Percentiles rank a stretch among this genome's conserved stretches.
Conservation (phyloP, 208 protist species). For the Crithidia mellificae region DNA sequence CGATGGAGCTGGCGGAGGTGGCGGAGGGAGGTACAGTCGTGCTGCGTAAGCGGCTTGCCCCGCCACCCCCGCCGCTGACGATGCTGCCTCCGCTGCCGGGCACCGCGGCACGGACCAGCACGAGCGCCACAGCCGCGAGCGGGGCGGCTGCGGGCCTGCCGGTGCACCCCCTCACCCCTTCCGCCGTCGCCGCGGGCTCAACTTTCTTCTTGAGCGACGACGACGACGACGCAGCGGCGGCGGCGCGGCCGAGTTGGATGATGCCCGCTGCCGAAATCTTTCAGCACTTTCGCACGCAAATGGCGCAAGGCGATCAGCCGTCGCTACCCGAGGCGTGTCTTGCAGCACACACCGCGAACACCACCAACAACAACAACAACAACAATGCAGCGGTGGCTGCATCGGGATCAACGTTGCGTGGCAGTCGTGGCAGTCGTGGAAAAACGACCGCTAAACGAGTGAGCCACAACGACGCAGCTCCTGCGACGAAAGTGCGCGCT, state of each 20-base stretch:
- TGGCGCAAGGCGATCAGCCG: slow-evolving; percentile 22
- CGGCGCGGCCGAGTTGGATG: slow-evolving; percentile 9
- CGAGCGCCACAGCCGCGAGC: not conserved
- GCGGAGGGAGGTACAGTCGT: slow-evolving; percentile 23
- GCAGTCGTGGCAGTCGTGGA: not conserved
- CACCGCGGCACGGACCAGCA: too few species aligned
- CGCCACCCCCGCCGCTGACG: not conserved
- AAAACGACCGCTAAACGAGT: not conserved
- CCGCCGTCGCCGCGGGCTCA: not conserved
- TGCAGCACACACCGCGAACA: not conserved
- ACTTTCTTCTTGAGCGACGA: not conserved
- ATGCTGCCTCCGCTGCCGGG: not conserved
- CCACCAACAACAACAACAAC: not conserved
- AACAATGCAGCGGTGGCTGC: too few species aligned
- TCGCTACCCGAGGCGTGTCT: slow-evolving; percentile 16
- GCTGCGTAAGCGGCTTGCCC: slow-evolving; percentile 12
- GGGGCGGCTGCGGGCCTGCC: not conserved
- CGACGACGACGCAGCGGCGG: not conserved
- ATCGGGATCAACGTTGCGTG: not conserved
- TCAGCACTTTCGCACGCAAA: slow-evolving; percentile 21
- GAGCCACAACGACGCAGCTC: not conserved
- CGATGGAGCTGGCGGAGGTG: slow-evolving; percentile 48
- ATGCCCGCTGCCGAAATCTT: slow-evolving; percentile 27
- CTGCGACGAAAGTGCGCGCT: too few species aligned
- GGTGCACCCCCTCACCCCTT: not conserved